A percentile compares a stretch with the other conserved stretches of the same genome.
Conservation (phyloP, 805 yeast genomes). For the Ogataea trehaloabstinens region DNA sequence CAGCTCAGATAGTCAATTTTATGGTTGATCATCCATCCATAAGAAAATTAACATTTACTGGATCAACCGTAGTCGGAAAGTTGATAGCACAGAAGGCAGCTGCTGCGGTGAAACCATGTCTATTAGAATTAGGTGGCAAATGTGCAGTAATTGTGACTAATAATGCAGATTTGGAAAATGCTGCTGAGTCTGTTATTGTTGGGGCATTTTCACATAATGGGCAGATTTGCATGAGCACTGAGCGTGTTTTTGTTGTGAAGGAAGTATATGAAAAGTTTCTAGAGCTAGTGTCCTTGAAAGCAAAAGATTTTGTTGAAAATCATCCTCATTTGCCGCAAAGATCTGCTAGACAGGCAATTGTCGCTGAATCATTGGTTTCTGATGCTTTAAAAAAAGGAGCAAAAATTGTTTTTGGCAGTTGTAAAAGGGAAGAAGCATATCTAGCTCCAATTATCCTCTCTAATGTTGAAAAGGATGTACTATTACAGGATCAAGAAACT, state of each 20-base stretch:
- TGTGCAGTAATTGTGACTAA: constrained; percentile 71
- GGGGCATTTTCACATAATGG: constrained; percentile 74
- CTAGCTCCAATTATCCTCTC: constrained; percentile 5
- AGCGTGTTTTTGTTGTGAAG: constrained; percentile 63
- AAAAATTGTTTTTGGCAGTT: constrained; percentile 15
- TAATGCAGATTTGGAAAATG: constrained; percentile 33
- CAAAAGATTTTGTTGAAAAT: constrained; percentile 38
- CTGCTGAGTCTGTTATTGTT: constrained; percentile 63
- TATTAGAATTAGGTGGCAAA: constrained; percentile 88
- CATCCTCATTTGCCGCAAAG: constrained; percentile 3
- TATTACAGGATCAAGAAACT: constrained; percentile 1
- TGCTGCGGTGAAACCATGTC: constrained; percentile 72
- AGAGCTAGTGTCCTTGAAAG: constrained; percentile 26
- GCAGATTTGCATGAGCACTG: constrained; percentile 85
- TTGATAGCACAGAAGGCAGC: constrained; percentile 79
- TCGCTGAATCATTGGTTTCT: constrained; percentile 22
- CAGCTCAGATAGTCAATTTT: constrained; percentile 1
- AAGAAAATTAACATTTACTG: constrained; percentile 75
- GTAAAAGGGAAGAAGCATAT: constrained; percentile 3
- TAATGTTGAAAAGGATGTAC: constrained; percentile 2
- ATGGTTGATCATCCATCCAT: constrained; percentile 13
- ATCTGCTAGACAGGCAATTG: constrained; percentile 3
- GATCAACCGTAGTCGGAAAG: constrained; percentile 73
- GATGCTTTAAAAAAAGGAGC: constrained; percentile 40
- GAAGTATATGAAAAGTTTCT: constrained; percentile 51